Base-by-base conservation (phyloP, 805 yeast genomes). In the Candida tallmaniae region DNA sequence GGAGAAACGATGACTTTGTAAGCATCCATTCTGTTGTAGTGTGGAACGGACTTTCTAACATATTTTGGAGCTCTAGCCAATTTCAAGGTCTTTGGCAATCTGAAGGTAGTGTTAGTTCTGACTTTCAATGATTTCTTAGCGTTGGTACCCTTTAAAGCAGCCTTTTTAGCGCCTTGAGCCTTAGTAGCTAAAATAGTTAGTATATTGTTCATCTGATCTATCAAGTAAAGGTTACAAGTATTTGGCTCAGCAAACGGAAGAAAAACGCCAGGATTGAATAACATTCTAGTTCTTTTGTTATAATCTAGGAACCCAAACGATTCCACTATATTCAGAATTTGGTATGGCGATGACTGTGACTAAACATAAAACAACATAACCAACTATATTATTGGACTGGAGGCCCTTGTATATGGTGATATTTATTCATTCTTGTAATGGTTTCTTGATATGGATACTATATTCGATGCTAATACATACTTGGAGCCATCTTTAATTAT, bases 121-220 rank as follows among this genome's bases (percentile, higher is more conserved):
- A 85, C 93, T 80, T 89, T 89, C 63, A 78, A 65, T 58, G 84
- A 76, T 80, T 88, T 88, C 72, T 83, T 78, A 60, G 85, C 78
- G 80, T 87, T 83, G 60, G 90, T 78, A 74, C 98, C 98, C 77
- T 90, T 93, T 67, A 83, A 83, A 73, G 86, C 97, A 70, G 97
- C 93, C 80, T 90, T 93, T 82, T 93, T 88, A 71, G 98, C 97
- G 73, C 85, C 78, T 68, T 87, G 76, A 75, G 98, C 98, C 79
- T 93, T 84, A 53, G 74, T 68, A 54, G 37, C 47, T 43, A 40
- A 15, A 33, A 14, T 31, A 32, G 47, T 43, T 40, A 43, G 44
- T 43, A 40, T 28, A 9, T 7, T 7, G 13, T 23, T 23, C 23
- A 23, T n/a, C n/a, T n/a, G n/a, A n/a, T n/a, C n/a, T n/a, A n/a